Evolutionary conservation across 306 rosid species (phyloP).

Genomic region (Echinosophora koreensis): DNA sequence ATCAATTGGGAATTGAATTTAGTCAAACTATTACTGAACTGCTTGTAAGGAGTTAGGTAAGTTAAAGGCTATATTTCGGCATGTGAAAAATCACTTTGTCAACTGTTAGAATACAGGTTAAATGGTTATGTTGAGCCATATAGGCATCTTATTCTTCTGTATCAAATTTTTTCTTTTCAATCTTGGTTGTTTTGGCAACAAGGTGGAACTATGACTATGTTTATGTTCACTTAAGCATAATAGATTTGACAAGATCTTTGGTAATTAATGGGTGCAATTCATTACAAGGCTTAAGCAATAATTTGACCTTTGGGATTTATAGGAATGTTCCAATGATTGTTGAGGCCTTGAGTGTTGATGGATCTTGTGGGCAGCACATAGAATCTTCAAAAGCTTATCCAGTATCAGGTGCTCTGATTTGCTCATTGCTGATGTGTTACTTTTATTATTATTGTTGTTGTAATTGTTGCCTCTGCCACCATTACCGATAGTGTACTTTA

Average conservation of each 20-base stretch:
- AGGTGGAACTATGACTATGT: not conserved
- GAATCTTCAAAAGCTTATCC: conserved; percentile 67
- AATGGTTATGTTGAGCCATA: not conserved
- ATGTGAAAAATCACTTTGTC: not conserved
- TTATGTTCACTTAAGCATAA: not conserved
- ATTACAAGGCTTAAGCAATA: conserved; percentile 41
- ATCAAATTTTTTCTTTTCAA: not conserved
- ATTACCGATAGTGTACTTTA: not conserved
- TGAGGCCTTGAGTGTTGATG: conserved; percentile 81
- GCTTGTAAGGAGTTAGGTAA: not conserved
- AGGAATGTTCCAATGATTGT: conserved; percentile 83
- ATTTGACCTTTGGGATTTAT: conserved; percentile 43
- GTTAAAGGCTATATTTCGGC: not conserved
- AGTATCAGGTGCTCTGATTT: conserved; percentile 62
- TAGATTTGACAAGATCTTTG: not conserved
- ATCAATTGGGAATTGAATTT: not conserved
- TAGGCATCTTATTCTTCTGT: not conserved
- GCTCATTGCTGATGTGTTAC: conserved; percentile 3
- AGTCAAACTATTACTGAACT: not conserved
- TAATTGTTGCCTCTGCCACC: not conserved
- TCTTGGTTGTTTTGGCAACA: not conserved
- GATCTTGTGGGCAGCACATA: conserved; percentile 66
- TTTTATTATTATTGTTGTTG: not conserved
- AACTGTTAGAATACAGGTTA: not conserved
- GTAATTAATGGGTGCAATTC: conserved; percentile 31